phyloP scores from a whole-genome alignment of 106 monocot genomes.

The Allium sativum region DNA sequence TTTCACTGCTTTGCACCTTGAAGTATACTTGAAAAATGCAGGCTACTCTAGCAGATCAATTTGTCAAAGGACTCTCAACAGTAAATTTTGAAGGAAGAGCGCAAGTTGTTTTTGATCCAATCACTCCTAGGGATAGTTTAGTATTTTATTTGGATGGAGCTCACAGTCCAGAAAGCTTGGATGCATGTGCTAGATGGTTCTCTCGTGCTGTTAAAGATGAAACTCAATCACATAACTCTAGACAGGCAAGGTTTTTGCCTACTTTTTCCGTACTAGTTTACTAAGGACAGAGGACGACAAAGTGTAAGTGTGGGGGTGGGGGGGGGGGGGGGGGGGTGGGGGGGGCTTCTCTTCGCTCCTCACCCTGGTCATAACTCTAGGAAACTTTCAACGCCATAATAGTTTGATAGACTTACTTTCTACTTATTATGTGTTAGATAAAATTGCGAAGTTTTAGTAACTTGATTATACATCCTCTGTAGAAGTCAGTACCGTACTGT shows the following conservation, averaged over 20 bases:
- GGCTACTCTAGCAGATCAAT: constrained; percentile 56
- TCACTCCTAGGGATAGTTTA: constrained; percentile 16
- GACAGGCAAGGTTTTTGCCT: constrained; percentile 13
- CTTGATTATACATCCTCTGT: too few species aligned
- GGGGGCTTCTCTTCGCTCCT: too few species aligned
- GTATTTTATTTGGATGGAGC: constrained; percentile 92
- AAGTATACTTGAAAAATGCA: constrained; percentile 11
- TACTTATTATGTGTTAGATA: background rate
- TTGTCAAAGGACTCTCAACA: constrained; percentile 48
- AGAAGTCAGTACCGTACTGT: too few species aligned
- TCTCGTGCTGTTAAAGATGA: constrained; percentile 46
- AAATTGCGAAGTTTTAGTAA: too few species aligned
- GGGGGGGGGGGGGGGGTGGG: too few species aligned
- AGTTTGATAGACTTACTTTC: too few species aligned
- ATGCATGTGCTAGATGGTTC: constrained; percentile 87
- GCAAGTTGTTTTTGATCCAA: constrained; percentile 57
- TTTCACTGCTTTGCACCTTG: background rate
- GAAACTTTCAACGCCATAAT: too few species aligned
- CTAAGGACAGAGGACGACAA: too few species aligned
- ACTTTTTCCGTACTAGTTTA: too few species aligned
- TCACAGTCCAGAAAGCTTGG: constrained; percentile 96
- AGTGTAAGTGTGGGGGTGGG: too few species aligned
- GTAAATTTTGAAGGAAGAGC: constrained; percentile 72
- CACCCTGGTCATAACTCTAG: too few species aligned
- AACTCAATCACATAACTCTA: constrained; percentile 10